phyloP scores from a whole-genome alignment of 2,329 filamentous ascomycete species.

The Curvularia sp. region DNA sequence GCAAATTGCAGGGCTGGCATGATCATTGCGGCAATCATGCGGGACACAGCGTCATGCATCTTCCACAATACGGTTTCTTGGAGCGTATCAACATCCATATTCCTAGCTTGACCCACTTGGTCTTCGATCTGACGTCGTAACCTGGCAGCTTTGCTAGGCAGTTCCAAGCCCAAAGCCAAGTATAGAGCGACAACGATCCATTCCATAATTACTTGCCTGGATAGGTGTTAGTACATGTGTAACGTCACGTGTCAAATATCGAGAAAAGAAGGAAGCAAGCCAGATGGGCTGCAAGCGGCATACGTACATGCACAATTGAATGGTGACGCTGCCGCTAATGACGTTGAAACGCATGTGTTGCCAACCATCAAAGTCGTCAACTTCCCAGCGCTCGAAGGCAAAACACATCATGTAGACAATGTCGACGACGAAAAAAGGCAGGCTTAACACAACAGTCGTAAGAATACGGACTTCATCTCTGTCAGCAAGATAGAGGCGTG shows the following conservation, averaged over 20 bases:
- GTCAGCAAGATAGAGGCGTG: constrained; percentile 45
- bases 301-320: constrained; percentile 49
- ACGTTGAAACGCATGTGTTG: constrained; percentile 43
- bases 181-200: constrained; percentile 46
- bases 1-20: constrained; percentile 44
- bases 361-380: constrained; percentile 15
- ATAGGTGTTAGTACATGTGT: constrained; percentile 1
- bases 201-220: constrained; percentile 48
- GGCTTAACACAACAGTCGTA: constrained; percentile 46
- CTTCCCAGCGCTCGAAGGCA: constrained; percentile 39
- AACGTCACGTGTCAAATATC: neutral
- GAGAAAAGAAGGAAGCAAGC: no score
- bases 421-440: constrained; percentile 48
- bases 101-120: constrained; percentile 34
- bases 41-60: constrained; percentile 37
- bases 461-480: constrained; percentile 45
- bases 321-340: constrained; percentile 45
- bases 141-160: constrained; percentile 43
- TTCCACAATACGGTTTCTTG: constrained; percentile 46
- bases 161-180: constrained; percentile 39
- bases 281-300: neutral
- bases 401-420: constrained; percentile 51
- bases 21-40: constrained; percentile 40
- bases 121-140: constrained; percentile 40
- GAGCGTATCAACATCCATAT: constrained; percentile 38